These are phyloP conservation scores for Fusarium secorum DNA, from an alignment of 2,329 filamentous ascomycete genomes.

Conservation along the genomic window DNA sequence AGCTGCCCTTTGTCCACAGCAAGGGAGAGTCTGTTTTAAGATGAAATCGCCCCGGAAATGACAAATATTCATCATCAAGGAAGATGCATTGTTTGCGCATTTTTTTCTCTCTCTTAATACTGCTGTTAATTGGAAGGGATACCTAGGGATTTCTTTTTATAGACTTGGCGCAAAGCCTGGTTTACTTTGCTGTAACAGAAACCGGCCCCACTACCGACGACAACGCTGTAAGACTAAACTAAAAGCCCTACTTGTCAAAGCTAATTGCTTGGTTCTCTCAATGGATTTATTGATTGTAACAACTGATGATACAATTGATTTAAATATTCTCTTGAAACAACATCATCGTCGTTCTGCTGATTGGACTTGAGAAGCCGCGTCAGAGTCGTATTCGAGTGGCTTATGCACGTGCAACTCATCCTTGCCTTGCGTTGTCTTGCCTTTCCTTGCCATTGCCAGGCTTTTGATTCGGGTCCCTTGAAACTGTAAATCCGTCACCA, in stretches of 20 bases:
- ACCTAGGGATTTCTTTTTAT: slow-evolving; percentile 27
- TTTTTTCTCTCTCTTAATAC: neutral
- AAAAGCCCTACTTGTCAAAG: neutral
- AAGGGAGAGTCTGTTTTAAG: slow-evolving; percentile 7
- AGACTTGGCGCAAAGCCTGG: slow-evolving; percentile 19
- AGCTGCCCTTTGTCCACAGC: slow-evolving; percentile 1
- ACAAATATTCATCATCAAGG: neutral
- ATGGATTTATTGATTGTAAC: neutral
- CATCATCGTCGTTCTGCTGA: neutral
- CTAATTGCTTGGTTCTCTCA: neutral
- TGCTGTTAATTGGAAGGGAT: slow-evolving; percentile 9
- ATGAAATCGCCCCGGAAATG: neutral
- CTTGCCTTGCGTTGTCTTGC: slow-evolving; percentile 13
- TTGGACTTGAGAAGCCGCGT: neutral
- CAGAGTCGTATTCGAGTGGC: slow-evolving; percentile 22
- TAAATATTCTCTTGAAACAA: neutral
- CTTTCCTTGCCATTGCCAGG: slow-evolving; percentile 4
- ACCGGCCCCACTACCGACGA: slow-evolving; percentile 20
- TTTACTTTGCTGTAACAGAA: slow-evolving; percentile 12
- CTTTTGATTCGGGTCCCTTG: slow-evolving; percentile 26
- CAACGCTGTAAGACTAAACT: neutral
- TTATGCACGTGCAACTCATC: slow-evolving; percentile 36
- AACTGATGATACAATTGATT: neutral
- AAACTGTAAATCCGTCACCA: slow-evolving; percentile 36
- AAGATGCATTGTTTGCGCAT: neutral